Conservation (phyloP, 345 rosid species). For the Eucalyptus globulus region DNA sequence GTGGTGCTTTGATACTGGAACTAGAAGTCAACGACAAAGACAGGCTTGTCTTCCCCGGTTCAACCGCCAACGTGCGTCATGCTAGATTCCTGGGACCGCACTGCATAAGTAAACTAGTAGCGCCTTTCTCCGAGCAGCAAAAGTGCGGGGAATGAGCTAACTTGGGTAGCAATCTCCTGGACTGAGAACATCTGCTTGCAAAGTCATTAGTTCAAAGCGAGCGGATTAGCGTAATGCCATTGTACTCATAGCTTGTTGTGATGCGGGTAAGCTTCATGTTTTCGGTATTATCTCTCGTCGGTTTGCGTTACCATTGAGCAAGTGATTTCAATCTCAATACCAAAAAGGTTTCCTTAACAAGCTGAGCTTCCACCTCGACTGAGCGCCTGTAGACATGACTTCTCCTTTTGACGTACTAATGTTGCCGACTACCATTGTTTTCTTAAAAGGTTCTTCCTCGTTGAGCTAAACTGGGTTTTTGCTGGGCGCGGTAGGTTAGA, state of each 20-base stretch:
- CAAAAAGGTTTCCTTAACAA: background rate
- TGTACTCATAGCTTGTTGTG: background rate
- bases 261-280: background rate
- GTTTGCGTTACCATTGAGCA: background rate
- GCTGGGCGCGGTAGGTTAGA: background rate
- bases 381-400: background rate
- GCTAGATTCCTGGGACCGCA: background rate
- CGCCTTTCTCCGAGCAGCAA: background rate
- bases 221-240: background rate
- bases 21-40: background rate
- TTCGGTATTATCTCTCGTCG: background rate
- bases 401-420: background rate
- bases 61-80: background rate
- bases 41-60: background rate
- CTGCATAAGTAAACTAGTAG: background rate
- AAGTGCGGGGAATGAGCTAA: background rate
- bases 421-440: background rate
- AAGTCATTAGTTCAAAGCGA: background rate
- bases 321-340: background rate
- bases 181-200: background rate
- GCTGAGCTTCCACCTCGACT: background rate
- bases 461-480: background rate
- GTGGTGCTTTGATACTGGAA: background rate
- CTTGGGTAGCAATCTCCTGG: background rate
- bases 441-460: background rate